phyloP scores from a whole-genome alignment of 2,329 filamentous ascomycete genomes.

The Thielaviopsis punctulata region DNA sequence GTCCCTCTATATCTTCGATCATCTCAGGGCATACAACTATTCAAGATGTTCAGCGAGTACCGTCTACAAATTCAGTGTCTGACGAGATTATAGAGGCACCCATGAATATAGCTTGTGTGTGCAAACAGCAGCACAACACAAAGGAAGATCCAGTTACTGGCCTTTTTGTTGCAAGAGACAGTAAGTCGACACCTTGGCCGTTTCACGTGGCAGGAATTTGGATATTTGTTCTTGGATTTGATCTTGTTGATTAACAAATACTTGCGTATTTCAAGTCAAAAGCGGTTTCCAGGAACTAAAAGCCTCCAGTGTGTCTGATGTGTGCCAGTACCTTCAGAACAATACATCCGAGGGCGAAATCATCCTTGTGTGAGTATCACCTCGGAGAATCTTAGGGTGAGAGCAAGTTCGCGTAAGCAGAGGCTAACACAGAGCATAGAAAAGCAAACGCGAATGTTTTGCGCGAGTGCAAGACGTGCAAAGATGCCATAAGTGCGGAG shows the following conservation, averaged over 20 bases:
- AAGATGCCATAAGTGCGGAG: background rate
- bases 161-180: background rate
- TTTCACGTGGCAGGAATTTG: background rate
- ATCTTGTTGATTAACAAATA: background rate
- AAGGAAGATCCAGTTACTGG: background rate
- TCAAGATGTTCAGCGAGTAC: no score
- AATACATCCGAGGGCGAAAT: background rate
- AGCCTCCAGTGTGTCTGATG: background rate
- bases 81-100: no score
- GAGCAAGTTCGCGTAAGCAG: background rate
- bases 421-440: background rate
- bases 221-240: background rate
- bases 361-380: background rate
- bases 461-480: background rate
- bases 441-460: background rate
- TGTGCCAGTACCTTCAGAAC: no score
- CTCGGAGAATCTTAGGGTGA: background rate
- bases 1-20: no score
- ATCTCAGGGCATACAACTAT: no score
- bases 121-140: background rate
- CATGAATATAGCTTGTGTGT: no score
- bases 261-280: background rate
- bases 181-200: background rate
- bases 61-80: no score
- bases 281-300: background rate